These are phyloP conservation scores for Cyathus striatus DNA, from an alignment of 768 basidiomycete genomes.

Conservation along the genomic window DNA sequence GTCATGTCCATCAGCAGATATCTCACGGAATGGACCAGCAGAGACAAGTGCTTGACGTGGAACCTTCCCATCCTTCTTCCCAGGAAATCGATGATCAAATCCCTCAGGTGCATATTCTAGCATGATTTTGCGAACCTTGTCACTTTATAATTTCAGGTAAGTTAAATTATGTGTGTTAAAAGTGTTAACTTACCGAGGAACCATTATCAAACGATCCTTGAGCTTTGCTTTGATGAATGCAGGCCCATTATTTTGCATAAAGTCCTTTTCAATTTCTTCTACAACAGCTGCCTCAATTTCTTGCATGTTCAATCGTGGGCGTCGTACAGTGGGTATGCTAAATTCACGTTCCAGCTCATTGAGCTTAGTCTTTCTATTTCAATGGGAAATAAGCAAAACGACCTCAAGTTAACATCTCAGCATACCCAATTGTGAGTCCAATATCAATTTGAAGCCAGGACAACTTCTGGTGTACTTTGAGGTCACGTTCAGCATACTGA, in stretches of 20 bases:
- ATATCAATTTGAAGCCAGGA: not conserved
- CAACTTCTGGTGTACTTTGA: not conserved
- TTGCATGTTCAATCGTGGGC: not conserved
- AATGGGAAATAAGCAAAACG: not conserved
- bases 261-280: constrained; percentile 11
- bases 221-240: constrained; percentile 8
- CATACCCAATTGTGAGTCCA: not conserved
- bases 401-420: not conserved
- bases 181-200: constrained; percentile 4
- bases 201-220: constrained; percentile 1
- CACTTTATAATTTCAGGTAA: constrained; percentile 1
- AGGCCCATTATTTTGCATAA: constrained; percentile 9
- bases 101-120: constrained; percentile 9
- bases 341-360: not conserved
- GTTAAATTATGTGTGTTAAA: not conserved
- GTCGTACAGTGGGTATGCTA: constrained; percentile 2
- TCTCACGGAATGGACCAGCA: constrained; percentile 14
- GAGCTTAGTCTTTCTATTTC: not conserved
- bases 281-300: constrained; percentile 3
- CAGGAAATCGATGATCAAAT: constrained; percentile 9
- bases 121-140: constrained; percentile 6
- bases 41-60: constrained; percentile 4
- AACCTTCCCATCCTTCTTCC: constrained; percentile 5
- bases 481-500: not conserved
- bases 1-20: constrained; percentile 22